Percentiles rank a stretch among this genome's conserved stretches.
Evolutionary conservation across 768 basidiomycete genomes (phyloP).

Genomic region (Xanthoconium purpureum): DNA sequence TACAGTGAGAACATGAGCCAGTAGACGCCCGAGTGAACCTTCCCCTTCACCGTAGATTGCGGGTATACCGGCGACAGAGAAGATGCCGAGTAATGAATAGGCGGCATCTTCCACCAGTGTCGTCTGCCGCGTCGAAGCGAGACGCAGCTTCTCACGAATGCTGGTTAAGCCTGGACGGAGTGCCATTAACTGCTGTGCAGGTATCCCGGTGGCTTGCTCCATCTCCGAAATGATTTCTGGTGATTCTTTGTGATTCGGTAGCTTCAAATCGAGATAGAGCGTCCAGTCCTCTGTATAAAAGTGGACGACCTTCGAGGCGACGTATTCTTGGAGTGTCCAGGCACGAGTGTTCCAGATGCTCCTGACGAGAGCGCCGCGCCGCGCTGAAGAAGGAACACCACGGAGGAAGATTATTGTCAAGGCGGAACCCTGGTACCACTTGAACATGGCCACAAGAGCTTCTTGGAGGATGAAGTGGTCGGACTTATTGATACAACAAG

Average conservation of each 20-base stretch:
- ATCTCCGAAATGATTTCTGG: constrained; percentile 4
- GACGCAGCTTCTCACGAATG: neutral
- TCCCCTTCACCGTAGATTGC: neutral
- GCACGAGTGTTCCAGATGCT: neutral
- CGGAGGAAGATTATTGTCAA: neutral
- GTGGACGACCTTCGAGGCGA: neutral
- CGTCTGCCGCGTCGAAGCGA: neutral
- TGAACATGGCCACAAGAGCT: neutral
- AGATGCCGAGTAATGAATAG: no score
- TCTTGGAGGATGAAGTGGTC: neutral
- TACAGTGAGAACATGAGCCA: no score
- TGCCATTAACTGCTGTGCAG: neutral
- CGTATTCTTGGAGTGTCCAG: neutral
- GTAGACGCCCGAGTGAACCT: no score
- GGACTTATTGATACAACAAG: neutral
- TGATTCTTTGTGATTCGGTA: neutral
- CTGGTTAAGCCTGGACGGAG: neutral
- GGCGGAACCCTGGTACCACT: neutral
- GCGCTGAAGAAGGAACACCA: neutral
- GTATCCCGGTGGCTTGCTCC: neutral
- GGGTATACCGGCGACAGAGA: neutral
- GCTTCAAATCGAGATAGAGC: neutral
- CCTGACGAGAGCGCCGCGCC: neutral
- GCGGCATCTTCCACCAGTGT: neutral
- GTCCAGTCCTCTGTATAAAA: neutral